Evolutionary conservation across 2,329 filamentous ascomycete genomes (phyloP), one percentile per base, ranked within the genome.

Genomic region (Aureobasidium sp.): DNA sequence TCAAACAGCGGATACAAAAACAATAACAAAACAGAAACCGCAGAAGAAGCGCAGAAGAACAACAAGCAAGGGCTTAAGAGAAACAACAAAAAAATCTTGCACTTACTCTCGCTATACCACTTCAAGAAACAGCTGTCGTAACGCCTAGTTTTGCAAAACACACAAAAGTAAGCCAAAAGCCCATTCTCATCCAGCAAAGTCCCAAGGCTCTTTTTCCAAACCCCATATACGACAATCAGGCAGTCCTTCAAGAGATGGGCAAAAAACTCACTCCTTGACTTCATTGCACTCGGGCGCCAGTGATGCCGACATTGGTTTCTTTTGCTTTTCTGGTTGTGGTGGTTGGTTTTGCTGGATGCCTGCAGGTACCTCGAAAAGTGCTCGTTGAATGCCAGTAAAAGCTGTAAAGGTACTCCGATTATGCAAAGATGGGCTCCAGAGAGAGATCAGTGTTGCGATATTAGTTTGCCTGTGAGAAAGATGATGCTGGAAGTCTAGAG

Each of bases 121-220:
- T 96, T 97, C 66, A 99, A 79, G 74, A 99, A 99, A 78, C 94
- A 99, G 58, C 88, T 92, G 75, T 99, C 94, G 73, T 99, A 99
- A 69, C 87, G 90, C 74, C 92, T 97, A 25, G 22, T 6, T 47
- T 47, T n/a, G n/a, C 9, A 8, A 29, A n/a, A 17, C 2, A 9
- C 22, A 1, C 3, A 45, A 5, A 17, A 29, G 42, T 49, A 25
- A 51, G 22, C 49, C 22, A 25, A 25, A 25, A 25, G 22, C 22
- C 3, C 22, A 25, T 25, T 25, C 22, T 25, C 22, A 25, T 25
- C 22, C 1, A 25, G 22, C 22, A n/a, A n/a, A n/a, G n/a, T n/a
- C n/a, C n/a, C n/a, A n/a, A n/a, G n/a, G n/a, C n/a, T n/a, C n/a
- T n/a, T n/a, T n/a, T 25, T 25, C 22, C 22, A 25, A 25, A n/a